Evolutionary conservation across 768 basidiomycete genomes (phyloP).

Genomic region (Megacollybia marginata): DNA sequence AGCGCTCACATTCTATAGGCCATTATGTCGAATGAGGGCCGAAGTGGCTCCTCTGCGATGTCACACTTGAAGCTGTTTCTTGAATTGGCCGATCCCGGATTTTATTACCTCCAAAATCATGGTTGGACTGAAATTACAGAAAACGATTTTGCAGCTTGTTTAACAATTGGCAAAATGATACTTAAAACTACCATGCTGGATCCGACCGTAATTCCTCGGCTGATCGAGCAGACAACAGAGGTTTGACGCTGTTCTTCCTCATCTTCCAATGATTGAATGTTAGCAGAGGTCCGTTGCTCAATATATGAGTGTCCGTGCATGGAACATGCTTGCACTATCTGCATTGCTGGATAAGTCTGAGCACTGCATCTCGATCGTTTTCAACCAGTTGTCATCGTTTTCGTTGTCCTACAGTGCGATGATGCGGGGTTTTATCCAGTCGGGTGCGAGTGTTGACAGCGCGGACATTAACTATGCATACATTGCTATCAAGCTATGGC

Average conservation of each 20-base stretch:
- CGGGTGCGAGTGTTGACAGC: conserved; percentile 29
- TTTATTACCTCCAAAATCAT: conserved; percentile 47
- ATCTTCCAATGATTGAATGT: neutral
- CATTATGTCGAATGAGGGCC: conserved; percentile 20
- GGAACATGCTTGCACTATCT: conserved; percentile 57
- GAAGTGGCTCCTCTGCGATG: conserved; percentile 18
- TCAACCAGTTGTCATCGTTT: conserved; percentile 45
- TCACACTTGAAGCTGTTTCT: conserved; percentile 26
- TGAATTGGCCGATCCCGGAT: conserved; percentile 41
- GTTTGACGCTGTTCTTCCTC: conserved; percentile 11
- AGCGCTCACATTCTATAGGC: conserved; percentile 10
- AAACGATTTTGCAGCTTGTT: conserved; percentile 43
- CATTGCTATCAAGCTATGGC: conserved; percentile 64
- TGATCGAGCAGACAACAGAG: conserved; percentile 29
- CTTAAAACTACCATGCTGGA: conserved; percentile 42
- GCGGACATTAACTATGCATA: conserved; percentile 65
- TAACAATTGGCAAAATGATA: conserved; percentile 46
- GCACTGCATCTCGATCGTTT: conserved; percentile 33
- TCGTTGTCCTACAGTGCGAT: conserved; percentile 36
- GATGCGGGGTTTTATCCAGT: conserved; percentile 33
- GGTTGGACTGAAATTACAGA: conserved; percentile 39
- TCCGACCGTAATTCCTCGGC: conserved; percentile 28
- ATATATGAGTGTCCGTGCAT: conserved; percentile 42
- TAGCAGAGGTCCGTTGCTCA: conserved; percentile 26
- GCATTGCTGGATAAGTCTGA: conserved; percentile 36